These are phyloP conservation scores for Umbelopsis ramanniana DNA, from an alignment of 192 early-diverging fungal genomes.

Conservation along the genomic window DNA sequence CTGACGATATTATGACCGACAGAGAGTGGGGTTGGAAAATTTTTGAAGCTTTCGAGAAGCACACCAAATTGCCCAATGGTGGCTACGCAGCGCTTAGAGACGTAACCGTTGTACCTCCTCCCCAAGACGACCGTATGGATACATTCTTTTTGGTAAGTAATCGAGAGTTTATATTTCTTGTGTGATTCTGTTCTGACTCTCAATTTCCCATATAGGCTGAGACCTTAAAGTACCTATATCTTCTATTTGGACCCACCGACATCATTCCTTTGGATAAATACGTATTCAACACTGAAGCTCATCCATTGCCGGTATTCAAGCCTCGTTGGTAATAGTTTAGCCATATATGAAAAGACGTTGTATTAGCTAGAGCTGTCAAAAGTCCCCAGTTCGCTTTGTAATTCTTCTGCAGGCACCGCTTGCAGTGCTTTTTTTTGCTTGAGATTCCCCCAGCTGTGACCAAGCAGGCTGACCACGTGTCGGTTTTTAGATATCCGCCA, in stretches of 20 bases:
- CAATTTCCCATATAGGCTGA: slow-evolving; percentile 70
- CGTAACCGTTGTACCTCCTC: slow-evolving; percentile 52
- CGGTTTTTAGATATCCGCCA: background rate
- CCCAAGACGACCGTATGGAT: slow-evolving; percentile 75
- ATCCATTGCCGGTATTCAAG: slow-evolving; percentile 80
- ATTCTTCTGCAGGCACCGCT: slow-evolving; percentile 2
- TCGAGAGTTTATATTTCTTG: background rate
- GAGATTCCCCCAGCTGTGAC: background rate
- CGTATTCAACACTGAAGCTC: slow-evolving; percentile 95
- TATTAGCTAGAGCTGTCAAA: background rate
- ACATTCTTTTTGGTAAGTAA: slow-evolving; percentile 70
- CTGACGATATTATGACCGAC: slow-evolving; percentile 3
- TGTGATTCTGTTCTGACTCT: background rate
- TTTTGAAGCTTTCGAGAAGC: slow-evolving; percentile 83
- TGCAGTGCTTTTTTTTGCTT: background rate
- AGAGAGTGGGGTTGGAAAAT: slow-evolving; percentile 88
- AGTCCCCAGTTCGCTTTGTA: background rate
- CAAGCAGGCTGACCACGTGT: background rate
- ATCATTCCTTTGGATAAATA: slow-evolving; percentile 79
- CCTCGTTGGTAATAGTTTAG: slow-evolving; percentile 27
- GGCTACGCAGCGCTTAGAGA: slow-evolving; percentile 64
- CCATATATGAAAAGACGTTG: background rate
- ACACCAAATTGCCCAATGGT: slow-evolving; percentile 67
- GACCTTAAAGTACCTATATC: slow-evolving; percentile 92
- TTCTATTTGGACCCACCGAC: slow-evolving; percentile 77